phyloP scores from a whole-genome alignment of 306 rosid genomes.

The Cicer pinnatifidum region DNA sequence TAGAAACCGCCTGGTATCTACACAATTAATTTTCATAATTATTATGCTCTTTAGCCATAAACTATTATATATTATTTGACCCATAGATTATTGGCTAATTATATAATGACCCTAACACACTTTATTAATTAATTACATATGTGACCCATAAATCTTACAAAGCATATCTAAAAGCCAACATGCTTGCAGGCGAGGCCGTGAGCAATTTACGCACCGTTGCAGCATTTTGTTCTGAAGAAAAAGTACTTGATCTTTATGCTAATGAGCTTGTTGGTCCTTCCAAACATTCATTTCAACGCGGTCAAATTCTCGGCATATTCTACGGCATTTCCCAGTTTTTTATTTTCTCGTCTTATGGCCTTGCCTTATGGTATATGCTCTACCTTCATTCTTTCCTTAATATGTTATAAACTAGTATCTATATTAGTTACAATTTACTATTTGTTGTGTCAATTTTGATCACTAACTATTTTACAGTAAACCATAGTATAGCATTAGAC shows the following conservation, averaged over 20 bases:
- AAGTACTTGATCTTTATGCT: slow-evolving; percentile 74
- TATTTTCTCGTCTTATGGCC: slow-evolving; percentile 93
- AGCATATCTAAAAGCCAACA: slow-evolving; percentile 91
- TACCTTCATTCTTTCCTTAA: slow-evolving; percentile 15
- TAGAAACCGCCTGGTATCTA: too few relatives aligned
- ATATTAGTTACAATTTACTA: too few relatives aligned
- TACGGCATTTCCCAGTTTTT: slow-evolving; percentile 91
- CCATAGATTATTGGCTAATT: too few relatives aligned
- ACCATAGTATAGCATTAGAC: too few relatives aligned
- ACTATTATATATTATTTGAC: too few relatives aligned
- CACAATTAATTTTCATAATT: too few relatives aligned
- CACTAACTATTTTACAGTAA: too few relatives aligned
- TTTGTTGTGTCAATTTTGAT: too few relatives aligned
- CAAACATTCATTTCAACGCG: slow-evolving; percentile 71
- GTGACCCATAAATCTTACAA: too few relatives aligned
- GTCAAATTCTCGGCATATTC: slow-evolving; percentile 90
- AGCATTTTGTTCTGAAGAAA: slow-evolving; percentile 93
- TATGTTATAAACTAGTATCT: not conserved
- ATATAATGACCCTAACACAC: too few relatives aligned
- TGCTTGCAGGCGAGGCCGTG: slow-evolving; percentile 97
- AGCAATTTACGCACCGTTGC: slow-evolving; percentile 91
- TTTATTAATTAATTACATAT: too few relatives aligned
- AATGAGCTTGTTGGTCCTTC: slow-evolving; percentile 85
- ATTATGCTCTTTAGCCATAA: too few relatives aligned
- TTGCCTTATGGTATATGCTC: slow-evolving; percentile 84